These are phyloP conservation scores for Fusarium keratoplasticum DNA, from an alignment of 2,329 filamentous ascomycete genomes.

Conservation along the genomic window DNA sequence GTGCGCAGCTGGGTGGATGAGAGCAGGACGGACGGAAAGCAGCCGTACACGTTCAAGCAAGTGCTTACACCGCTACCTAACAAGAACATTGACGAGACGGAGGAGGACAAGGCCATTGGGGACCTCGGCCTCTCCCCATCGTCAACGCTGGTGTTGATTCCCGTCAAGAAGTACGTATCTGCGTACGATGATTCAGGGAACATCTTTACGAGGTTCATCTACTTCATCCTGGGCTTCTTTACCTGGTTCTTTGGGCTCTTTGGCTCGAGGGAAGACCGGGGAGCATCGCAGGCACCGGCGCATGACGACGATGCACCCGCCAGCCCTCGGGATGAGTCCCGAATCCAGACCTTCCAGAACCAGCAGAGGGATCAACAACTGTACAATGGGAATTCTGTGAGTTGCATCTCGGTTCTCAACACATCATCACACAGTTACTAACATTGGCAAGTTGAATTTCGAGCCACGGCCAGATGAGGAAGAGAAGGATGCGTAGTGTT, in stretches of 20 bases:
- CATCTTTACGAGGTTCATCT: slow-evolving; percentile 47
- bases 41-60: slow-evolving; percentile 86
- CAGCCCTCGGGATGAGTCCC: slow-evolving; percentile 39
- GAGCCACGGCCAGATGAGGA: slow-evolving; percentile 73
- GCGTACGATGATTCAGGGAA: slow-evolving; percentile 54
- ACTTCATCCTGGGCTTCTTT: slow-evolving; percentile 49
- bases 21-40: slow-evolving; percentile 64
- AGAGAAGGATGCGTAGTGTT: slow-evolving; percentile 49
- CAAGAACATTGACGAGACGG: slow-evolving; percentile 76
- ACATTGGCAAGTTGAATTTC: slow-evolving; percentile 69
- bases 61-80: slow-evolving; percentile 84
- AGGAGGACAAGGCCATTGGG: slow-evolving; percentile 76
- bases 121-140: slow-evolving; percentile 81
- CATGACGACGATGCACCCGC: slow-evolving; percentile 10
- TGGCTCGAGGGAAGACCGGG: slow-evolving; percentile 37
- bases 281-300: background rate
- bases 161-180: slow-evolving; percentile 63
- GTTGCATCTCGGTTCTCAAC: slow-evolving; percentile 42
- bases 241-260: slow-evolving; percentile 51
- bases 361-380: slow-evolving; percentile 74
- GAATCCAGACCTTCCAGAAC: slow-evolving; percentile 53
- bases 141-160: slow-evolving; percentile 85
- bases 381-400: slow-evolving; percentile 92
- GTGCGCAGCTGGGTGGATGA: slow-evolving; percentile 84
- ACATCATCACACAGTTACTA: slow-evolving; percentile 36